Base-by-base conservation (phyloP, 2,329 filamentous ascomycete genomes). In the Hymenoscyphus infarciens region DNA sequence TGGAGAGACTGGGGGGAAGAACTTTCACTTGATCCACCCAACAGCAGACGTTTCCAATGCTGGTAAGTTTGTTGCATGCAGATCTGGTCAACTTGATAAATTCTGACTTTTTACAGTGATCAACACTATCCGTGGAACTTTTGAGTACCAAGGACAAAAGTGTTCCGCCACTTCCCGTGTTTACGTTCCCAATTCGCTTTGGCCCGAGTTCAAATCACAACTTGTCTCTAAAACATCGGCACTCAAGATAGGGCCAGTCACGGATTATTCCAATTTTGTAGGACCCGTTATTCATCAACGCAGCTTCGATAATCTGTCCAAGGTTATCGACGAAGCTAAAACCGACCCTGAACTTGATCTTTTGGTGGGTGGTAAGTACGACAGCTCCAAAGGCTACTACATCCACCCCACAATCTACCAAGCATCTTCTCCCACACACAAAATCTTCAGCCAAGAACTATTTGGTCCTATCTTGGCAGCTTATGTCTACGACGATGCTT, bases 111-210 rank as follows among this genome's bases (percentile, higher is more conserved):
- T 6, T 2, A 13, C 8, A 35, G 91, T 85, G 39, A 82, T 90
- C 68, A 89, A 96, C 75, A 95, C 91, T 5, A 84, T 96, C 35
- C 90, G 92, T 62, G 91, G 90, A 56, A 91, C 92, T 2, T 96
- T 96, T 73, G 92, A 96, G 77, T 96, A 87, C 80, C 91, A 95
- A 75, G 92, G 92, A 57, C 92, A 96, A 77, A 96, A 96, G 78
- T 96, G 92, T 82, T 92, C 88, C 70, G 92, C 92, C 63, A 92
- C 89, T 22, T 94, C 90, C 31, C 87, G 92, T 29, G 80, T 86
- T 57, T 96, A 96, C 77, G 85, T 95, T 3, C 87, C 92, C 38
- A 82, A 84, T 71, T 94, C 90, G 1, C 76, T 89, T 56, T 92
- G 89, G 85, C 83, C 88, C 8, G 79, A 87, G 65, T 91, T 94